A percentile compares a stretch with the other conserved stretches of the same genome.
phyloP scores from a whole-genome alignment of 352 stramenopile species.

The Pythium plurisporium region DNA sequence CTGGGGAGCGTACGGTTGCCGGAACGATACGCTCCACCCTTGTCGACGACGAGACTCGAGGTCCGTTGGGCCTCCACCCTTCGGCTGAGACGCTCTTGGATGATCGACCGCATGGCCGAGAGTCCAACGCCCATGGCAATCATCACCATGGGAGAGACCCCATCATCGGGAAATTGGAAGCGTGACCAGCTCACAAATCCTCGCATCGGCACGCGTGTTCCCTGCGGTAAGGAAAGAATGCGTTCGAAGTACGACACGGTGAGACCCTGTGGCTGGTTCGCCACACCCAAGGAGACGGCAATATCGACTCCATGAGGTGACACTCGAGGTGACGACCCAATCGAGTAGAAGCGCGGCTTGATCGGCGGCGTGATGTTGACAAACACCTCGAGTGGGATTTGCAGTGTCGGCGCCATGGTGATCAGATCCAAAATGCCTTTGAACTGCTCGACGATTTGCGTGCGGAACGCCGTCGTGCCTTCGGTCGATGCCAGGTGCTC shows the following conservation, averaged over 20 bases:
- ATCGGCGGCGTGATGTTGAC: constrained; percentile 82
- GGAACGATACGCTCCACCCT: not conserved
- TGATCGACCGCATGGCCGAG: constrained; percentile 64
- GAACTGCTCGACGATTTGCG: constrained; percentile 70
- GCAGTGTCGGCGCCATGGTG: constrained; percentile 40
- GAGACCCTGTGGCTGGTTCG: constrained; percentile 29
- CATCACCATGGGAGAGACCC: constrained; percentile 78
- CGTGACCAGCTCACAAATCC: constrained; percentile 86
- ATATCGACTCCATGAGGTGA: constrained; percentile 81
- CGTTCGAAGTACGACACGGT: constrained; percentile 30
- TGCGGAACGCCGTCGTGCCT: constrained; percentile 70
- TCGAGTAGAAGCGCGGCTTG: constrained; percentile 90
- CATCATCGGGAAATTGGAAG: constrained; percentile 84
- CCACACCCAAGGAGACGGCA: constrained; percentile 88
- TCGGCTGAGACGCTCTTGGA: constrained; percentile 28
- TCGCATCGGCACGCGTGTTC: constrained; percentile 56
- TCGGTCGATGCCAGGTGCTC: constrained; percentile 51
- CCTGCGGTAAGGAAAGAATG: constrained; percentile 23
- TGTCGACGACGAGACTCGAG: not conserved
- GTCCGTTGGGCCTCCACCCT: not conserved
- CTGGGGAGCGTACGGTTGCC: not conserved
- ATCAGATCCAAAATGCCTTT: constrained; percentile 81
- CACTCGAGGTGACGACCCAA: constrained; percentile 80
- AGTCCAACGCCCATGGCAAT: constrained; percentile 93
- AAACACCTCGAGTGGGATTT: constrained; percentile 68